Evolutionary conservation across 805 yeast genomes (phyloP).

Genomic region (Spencermartinsiella europaea): DNA sequence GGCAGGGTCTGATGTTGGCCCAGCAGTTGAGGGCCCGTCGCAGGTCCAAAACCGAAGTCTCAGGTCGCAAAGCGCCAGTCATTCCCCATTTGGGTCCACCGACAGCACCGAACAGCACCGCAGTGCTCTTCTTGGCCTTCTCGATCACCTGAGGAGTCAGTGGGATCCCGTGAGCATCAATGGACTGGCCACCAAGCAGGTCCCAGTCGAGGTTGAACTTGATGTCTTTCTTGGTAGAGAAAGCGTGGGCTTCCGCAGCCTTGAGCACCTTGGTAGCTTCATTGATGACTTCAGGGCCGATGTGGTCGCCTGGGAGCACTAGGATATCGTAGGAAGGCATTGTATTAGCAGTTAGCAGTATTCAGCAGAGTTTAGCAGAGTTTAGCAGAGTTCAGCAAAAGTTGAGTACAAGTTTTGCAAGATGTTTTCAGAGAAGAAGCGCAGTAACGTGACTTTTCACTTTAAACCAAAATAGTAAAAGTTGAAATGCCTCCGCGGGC

Average conservation of each 20-base stretch:
- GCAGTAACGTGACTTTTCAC: no score
- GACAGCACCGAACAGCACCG: conserved; percentile 89
- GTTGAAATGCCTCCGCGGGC: no score
- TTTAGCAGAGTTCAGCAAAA: no score
- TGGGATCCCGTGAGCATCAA: conserved; percentile 90
- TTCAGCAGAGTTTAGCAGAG: no score
- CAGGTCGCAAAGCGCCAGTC: conserved; percentile 90
- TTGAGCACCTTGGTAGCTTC: conserved; percentile 82
- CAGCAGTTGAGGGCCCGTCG: conserved; percentile 87
- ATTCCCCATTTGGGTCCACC: conserved; percentile 99
- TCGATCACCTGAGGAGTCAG: conserved; percentile 74
- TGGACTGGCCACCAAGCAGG: conserved; percentile 94
- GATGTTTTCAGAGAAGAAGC: no score
- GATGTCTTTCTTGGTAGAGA: conserved; percentile 27
- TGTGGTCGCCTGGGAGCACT: conserved; percentile 88
- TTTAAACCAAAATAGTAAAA: no score
- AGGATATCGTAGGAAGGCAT: conserved; percentile 38
- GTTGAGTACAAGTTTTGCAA: no score
- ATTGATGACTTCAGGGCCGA: conserved; percentile 74
- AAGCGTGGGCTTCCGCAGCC: conserved; percentile 54
- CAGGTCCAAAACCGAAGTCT: conserved; percentile 86
- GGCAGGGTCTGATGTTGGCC: conserved; percentile 91
- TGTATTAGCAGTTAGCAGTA: no score
- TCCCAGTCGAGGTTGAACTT: conserved; percentile 72
- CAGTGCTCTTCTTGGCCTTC: conserved; percentile 79